Base-by-base conservation (phyloP, 768 basidiomycete genomes). In the Boletellus sp. region DNA sequence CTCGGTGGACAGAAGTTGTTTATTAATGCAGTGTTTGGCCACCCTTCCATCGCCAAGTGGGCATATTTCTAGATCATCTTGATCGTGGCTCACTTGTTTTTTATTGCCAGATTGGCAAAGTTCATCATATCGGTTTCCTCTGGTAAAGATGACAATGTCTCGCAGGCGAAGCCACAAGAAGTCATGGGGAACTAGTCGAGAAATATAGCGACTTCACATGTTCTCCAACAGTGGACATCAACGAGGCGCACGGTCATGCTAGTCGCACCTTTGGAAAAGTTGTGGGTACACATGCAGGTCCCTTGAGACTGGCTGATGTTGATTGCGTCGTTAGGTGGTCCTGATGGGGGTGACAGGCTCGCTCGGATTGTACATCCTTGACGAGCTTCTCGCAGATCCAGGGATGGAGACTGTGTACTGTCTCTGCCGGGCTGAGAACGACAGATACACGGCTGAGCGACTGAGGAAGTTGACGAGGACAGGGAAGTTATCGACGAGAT, bases 281-380 rank as follows among this genome's bases (percentile, higher is more conserved):
- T 44, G 61, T 63, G 3, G 28, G 48, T 53, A 12, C 28, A 6
- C 28, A 10, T n/a, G n/a, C 3, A 17, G 28, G 3, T 19, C 28
- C n/a, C 41, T 26, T 1, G 19, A 11, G n/a, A n/a, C n/a, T 1
- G 17, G 16, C 19, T 10, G 3, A 2, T n/a, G 23, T 22, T 19
- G 23, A 50, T 12, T 19, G 4, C n/a, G 22, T 23, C 24, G 2
- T 32, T 5, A 58, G 53, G 42, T 63, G 7, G 70, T 81, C 4
- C 65, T 81, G 31, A 80, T 79, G 0, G 80, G 79, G 4, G 74
- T 72, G 0, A 78, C 78, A 4, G 80, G 79, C 1, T 78, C 76
- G 3, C 71, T 80, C 2, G 80, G 80, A 6, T 78, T 78, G 4
- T 73, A 79, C 48, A 70, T 80, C 15, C 70, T 82, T 15, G 64